A percentile compares a stretch with the other conserved stretches of the same genome.
Conservation (phyloP, 495 filamentous ascomycete genomes). For the Penicillium fimorum region DNA sequence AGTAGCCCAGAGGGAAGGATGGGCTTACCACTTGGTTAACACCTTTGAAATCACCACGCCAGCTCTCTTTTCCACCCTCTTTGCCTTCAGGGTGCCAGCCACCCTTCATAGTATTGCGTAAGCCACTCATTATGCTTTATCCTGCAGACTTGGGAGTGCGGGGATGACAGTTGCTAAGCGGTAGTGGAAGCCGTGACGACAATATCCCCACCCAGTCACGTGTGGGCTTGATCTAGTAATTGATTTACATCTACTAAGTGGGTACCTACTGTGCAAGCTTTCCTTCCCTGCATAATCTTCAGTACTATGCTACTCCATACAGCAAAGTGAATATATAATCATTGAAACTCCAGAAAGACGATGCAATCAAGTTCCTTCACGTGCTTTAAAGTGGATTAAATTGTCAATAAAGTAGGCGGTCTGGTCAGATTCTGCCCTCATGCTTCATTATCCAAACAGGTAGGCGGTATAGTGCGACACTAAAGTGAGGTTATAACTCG, state of each 20-base stretch:
- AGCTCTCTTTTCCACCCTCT: constrained; percentile 54
- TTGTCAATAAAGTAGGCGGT: background rate
- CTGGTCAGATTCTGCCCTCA: background rate
- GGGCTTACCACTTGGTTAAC: constrained; percentile 56
- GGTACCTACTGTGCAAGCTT: background rate
- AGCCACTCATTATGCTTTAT: constrained; percentile 45
- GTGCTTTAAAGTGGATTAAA: background rate
- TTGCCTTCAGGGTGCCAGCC: constrained; percentile 61
- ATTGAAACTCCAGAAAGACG: background rate
- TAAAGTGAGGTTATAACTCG: background rate
- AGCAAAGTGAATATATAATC: background rate
- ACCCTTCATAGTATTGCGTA: constrained; percentile 51
- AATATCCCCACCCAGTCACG: constrained; percentile 9
- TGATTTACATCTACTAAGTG: background rate
- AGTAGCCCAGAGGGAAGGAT: background rate
- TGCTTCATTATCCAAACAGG: background rate
- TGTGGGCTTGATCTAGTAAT: background rate
- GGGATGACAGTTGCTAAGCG: constrained; percentile 1
- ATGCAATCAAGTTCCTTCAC: background rate
- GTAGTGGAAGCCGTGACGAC: constrained; percentile 5
- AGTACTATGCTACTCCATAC: background rate
- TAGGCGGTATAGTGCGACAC: background rate
- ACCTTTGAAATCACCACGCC: constrained; percentile 59
- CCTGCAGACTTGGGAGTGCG: background rate
- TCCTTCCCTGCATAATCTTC: background rate